Base-by-base conservation (phyloP, 192 early-diverging fungal genomes). In the Thoreauomyces humboldtii region DNA sequence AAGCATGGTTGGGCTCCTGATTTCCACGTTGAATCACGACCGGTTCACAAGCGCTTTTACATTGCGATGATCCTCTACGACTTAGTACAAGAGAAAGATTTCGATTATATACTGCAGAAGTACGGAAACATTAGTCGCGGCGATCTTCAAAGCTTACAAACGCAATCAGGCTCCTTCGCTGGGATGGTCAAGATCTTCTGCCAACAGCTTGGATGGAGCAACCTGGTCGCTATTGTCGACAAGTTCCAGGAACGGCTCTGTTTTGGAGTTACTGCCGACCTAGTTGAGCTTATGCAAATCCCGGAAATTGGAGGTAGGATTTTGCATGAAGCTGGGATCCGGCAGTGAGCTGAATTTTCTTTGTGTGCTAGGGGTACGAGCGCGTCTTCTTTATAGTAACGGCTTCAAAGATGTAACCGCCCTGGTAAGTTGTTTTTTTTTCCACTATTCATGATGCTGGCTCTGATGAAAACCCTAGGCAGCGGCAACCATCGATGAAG, bases 141-240 rank as follows among this genome's bases (percentile, higher is more conserved):
- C 15, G 15, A 29, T 28, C 37, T 76, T 35, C 74, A 76, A 47
- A 33, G 24, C 0, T 50, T 76, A 7, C 74, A 76, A 61, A 65
- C 21, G 12, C 63, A 50, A 21, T 33, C 62, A 21, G 66, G 71
- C 19, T 77, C 74, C 7, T 76, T 76, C 71, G 66, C 74, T 11
- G 74, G 74, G n/a, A 78, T 79, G 74, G 75, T 76, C 12, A 76
- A 65, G 31, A 75, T 79, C 17, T 76, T 76, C 61, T 76, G 74
- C 42, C 54, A 79, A 48, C 71, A 67, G 33, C 42, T 76, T 19
- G 72, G 62, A 2, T 76, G 76, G 76, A 29, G 21, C 5, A 32
- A 31, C 35, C 28, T 76, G 24, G 75, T 29, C 21, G 7, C 44
- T 2, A 37, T 76, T 12, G 38, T 76, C 15, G n/a, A 37, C 27